Conservation (phyloP, 2,329 filamentous ascomycete genomes). For the Bipolaris sorokiniana region DNA sequence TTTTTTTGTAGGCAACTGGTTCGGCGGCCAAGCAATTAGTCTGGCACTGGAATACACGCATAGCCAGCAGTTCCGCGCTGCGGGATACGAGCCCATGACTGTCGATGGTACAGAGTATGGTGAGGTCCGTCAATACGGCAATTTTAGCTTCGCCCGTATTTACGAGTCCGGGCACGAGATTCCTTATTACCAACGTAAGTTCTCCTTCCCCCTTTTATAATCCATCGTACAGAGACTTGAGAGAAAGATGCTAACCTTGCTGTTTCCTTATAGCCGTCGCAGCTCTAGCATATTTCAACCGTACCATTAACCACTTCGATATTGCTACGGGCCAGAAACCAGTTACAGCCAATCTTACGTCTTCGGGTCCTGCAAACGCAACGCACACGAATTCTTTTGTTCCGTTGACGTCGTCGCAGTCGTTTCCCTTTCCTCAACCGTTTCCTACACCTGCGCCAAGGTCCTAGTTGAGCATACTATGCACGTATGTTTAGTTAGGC, state of each 20-base stretch:
- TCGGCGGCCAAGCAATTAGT: constrained; percentile 47
- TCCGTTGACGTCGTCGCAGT: constrained; percentile 33
- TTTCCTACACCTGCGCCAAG: constrained; percentile 18
- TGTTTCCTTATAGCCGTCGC: constrained; percentile 27
- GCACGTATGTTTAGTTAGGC: background rate
- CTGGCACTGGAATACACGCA: constrained; percentile 48
- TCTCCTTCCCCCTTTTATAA: background rate
- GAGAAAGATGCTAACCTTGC: background rate
- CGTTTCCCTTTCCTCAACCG: constrained; percentile 16
- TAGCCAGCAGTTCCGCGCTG: constrained; percentile 31
- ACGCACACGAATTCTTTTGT: constrained; percentile 51
- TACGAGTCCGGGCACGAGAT: constrained; percentile 52
- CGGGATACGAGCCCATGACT: constrained; percentile 41
- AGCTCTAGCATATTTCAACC: constrained; percentile 47
- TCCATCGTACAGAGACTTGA: too few relatives aligned
- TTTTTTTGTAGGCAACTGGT: constrained; percentile 43
- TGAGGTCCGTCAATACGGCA: constrained; percentile 49
- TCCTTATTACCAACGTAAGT: constrained; percentile 50
- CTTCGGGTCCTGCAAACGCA: constrained; percentile 43
- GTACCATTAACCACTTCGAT: constrained; percentile 45
- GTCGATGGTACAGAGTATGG: constrained; percentile 51
- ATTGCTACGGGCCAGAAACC: constrained; percentile 44
- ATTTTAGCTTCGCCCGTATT: constrained; percentile 50
- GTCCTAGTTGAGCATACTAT: constrained; percentile 3
- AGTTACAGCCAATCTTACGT: constrained; percentile 45